phyloP scores from a whole-genome alignment of 306 rosid genomes.

The Inga leiocalycina region DNA sequence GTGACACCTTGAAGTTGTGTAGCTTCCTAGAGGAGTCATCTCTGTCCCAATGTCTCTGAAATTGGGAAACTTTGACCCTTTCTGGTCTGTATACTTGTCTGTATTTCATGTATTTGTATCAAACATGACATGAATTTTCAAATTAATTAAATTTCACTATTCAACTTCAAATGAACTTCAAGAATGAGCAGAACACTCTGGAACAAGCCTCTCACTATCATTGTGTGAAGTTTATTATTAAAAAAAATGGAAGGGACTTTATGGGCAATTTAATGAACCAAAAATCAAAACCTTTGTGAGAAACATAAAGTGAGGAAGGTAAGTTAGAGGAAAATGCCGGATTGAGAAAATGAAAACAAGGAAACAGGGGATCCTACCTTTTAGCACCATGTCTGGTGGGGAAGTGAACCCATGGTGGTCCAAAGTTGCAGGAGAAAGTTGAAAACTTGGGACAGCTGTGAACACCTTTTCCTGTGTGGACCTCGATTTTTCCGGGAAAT shows the following conservation, averaged over 20 bases:
- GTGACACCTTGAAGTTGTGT: not conserved
- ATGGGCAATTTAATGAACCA: not conserved
- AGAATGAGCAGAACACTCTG: not conserved
- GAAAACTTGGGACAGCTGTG: constrained; percentile 16
- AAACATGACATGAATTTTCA: not conserved
- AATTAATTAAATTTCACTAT: not conserved
- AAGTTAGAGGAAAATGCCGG: not conserved
- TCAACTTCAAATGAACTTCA: not conserved
- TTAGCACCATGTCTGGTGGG: not conserved
- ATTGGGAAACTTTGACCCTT: not conserved
- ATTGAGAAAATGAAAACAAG: not conserved
- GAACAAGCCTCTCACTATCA: not conserved
- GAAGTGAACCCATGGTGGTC: constrained; percentile 43
- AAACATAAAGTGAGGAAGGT: not conserved
- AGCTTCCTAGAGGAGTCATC: constrained; percentile 14
- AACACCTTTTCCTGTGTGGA: not conserved
- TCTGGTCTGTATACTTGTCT: not conserved
- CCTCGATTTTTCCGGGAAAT: not conserved
- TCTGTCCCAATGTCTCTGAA: constrained; percentile 6
- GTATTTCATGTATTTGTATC: not conserved
- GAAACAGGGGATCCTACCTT: constrained; percentile 5
- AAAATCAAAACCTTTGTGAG: not conserved
- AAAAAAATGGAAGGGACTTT: not conserved
- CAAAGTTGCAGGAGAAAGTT: constrained; percentile 48
- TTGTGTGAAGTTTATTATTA: not conserved